Percentiles rank a stretch among this genome's conserved stretches.
These are phyloP conservation scores for Retiboletus flavoniger DNA, from an alignment of 1,284 basidiomycete species.

Conservation along the genomic window DNA sequence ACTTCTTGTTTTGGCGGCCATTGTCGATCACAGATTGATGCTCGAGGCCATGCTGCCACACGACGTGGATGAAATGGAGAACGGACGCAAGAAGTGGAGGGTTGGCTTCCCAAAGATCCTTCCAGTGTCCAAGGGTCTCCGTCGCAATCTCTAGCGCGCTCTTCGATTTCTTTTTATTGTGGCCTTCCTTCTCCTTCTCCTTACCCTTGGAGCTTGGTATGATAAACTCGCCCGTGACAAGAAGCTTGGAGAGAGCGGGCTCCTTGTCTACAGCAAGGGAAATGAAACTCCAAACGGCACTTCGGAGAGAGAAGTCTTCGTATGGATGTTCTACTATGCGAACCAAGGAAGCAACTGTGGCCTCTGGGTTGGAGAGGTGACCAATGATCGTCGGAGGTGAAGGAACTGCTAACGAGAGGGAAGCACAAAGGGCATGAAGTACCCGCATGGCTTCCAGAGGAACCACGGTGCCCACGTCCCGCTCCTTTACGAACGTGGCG, in stretches of 20 bases:
- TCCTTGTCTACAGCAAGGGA: constrained; percentile 81
- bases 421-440: constrained; percentile 64
- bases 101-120: constrained; percentile 69
- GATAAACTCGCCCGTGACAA: constrained; percentile 72
- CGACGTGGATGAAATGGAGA: constrained; percentile 75
- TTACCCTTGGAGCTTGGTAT: constrained; percentile 47
- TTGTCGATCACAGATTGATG: constrained; percentile 61
- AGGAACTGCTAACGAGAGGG: constrained; percentile 57
- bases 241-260: constrained; percentile 81
- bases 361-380: constrained; percentile 71
- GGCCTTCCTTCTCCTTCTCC: constrained; percentile 16
- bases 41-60: constrained; percentile 83
- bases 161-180: constrained; percentile 38
- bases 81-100: constrained; percentile 76
- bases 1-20: constrained; percentile 52
- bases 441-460: constrained; percentile 66
- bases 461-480: constrained; percentile 56
- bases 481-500: constrained; percentile 60
- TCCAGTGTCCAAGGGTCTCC: constrained; percentile 67
- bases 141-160: constrained; percentile 66
- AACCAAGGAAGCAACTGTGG: constrained; percentile 59
- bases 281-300: constrained; percentile 82
- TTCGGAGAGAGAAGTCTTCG: constrained; percentile 65
- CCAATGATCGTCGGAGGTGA: constrained; percentile 68
- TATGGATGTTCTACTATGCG: constrained; percentile 70